phyloP scores from a whole-genome alignment of 768 basidiomycete genomes.

The Trametes cingulata region DNA sequence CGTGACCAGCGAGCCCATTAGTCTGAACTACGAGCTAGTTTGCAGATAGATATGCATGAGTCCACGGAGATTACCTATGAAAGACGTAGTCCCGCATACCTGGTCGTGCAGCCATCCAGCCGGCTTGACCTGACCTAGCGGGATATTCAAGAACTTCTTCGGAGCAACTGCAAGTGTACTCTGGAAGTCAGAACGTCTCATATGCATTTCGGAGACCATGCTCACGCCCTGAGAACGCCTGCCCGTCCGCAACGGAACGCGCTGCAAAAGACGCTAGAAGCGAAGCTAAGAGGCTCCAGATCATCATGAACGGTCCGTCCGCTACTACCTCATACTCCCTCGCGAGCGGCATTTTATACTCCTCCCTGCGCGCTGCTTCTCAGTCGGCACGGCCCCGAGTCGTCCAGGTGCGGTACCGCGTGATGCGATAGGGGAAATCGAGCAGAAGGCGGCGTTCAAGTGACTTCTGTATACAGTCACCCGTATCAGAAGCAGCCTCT shows the following conservation, averaged over 20 bases:
- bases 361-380: background rate
- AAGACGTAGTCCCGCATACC: conserved; percentile 16
- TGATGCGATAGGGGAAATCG: conserved; percentile 15
- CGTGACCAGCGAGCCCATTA: conserved; percentile 38
- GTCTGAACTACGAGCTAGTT: conserved; percentile 35
- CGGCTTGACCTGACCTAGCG: conserved; percentile 33
- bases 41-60: background rate
- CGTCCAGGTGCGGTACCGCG: conserved; percentile 6
- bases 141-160: conserved; percentile 33
- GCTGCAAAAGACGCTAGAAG: conserved; percentile 9
- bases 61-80: background rate
- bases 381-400: background rate
- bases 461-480: conserved; percentile 14
- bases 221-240: conserved; percentile 13
- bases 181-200: background rate
- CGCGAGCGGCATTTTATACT: conserved; percentile 15
- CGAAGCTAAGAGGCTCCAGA: conserved; percentile 7
- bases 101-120: conserved; percentile 36
- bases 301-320: conserved; percentile 12
- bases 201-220: background rate
- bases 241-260: background rate
- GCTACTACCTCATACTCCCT: background rate
- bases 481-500: conserved; percentile 12
- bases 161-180: conserved; percentile 27
- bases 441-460: background rate